Base-by-base conservation (phyloP, 345 rosid species). In the Moricandia moricandioides region DNA sequence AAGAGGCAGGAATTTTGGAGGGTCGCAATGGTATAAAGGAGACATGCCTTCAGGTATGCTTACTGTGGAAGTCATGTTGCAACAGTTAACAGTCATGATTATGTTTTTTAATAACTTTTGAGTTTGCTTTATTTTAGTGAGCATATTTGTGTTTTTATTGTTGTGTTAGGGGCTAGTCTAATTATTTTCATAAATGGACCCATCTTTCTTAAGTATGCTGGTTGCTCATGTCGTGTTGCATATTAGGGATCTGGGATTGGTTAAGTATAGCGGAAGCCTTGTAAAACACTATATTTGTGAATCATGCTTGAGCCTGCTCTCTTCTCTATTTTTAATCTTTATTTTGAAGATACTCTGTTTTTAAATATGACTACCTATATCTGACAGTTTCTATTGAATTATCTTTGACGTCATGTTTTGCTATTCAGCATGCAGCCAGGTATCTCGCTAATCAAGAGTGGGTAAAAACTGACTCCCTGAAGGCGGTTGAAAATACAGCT, bases 21-120 rank as follows among this genome's bases (percentile, higher is more conserved):
- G 98, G 98, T 73, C 98, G 98, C 72, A 94, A 94, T 85, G 98
- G 98, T 66, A 94, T 94, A 78, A 94, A 94, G 79, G 98, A 94
- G 85, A 94, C 98, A 63, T 94, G 96, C 81, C 97, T 94, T 80
- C 97, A 94, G 98, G 98, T 91, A 86, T 60, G 69, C 64, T 80
- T 18, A 63, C 49, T 71, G 62, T 8, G 66, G 58, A 57, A 35
- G 62, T 70, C 47, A 74, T 61, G 29, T 62, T 63, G 62, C 68
- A 45, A 39, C 33, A 6, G 40, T 34, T 29, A 11, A 65, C 37
- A 57, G 17, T 43, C 8, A 74, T 57, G 12, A 51, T 51, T 61
- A 40, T 62, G 34, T 69, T 18, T 51, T 37, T 16, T 52, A 62
- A 24, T 37, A 11, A 26, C 68, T 40, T 10, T 39, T 39, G 11